Base-by-base conservation (phyloP, 2,329 filamentous ascomycete genomes). In the Remersonia thermophila region DNA sequence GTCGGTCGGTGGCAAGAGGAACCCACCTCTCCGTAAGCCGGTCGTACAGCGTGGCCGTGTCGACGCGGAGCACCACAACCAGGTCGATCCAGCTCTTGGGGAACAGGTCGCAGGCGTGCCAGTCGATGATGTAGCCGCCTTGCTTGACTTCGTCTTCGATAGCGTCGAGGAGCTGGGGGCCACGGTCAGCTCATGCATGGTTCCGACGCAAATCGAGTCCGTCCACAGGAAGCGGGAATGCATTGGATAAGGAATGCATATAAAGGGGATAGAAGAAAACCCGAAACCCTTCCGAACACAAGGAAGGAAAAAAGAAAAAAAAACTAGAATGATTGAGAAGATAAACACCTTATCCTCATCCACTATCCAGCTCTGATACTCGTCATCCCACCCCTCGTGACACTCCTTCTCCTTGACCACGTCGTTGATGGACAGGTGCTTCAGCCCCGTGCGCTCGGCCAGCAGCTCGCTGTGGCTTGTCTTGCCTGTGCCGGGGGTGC, bases 31-130 rank as follows among this genome's bases (percentile, higher is more conserved):
- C 72, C 36, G 71, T 74, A 36, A 98, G 62, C 36, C 91, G 74
- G 57, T 98, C 91, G 55, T 91, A 96, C 3, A 94, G 70, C 11
- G 80, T 65, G 14, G 73, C 75, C 13, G 84, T 86, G 49, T 91
- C 77, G 38, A 83, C 84, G 31, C 91, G 71, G 44, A 98, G 60
- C 37, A 98, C 91, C 4, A 96, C 82, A 1, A 98, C 87, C 2
- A 98, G 71, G 56, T 98, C 91, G 53, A 98, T 81, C 84, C 87
- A 93, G 53, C 81, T 81, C 55, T 82, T 78, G 2, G 91, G 91
- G 54, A 96, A 96, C 15, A 96, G 63, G 52, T 96, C 91, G 63
- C 89, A 96, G 2, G 87, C 89, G 61, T 98, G 91, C 89, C 91
- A 98, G 63, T 98, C 91, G 53, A 98, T 82, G 49, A 98, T 77